Conservation (phyloP, 352 stramenopile species). For the Pythium phragmitis region DNA sequence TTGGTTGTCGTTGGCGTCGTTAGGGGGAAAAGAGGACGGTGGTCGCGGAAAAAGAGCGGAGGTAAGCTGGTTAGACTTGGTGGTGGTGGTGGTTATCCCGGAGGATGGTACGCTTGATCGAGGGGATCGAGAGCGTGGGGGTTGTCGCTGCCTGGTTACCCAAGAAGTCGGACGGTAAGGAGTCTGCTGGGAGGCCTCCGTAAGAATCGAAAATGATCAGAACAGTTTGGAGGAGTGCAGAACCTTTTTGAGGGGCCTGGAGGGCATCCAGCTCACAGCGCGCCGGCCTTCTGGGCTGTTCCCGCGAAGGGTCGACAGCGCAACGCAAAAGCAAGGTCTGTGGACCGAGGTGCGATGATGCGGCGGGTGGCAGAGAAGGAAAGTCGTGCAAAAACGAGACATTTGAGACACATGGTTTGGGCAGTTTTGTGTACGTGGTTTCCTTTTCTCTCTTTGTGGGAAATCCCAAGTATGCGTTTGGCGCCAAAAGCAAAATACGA, state of each 20-base stretch:
- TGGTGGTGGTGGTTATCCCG: constrained; percentile 22
- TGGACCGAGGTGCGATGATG: constrained; percentile 21
- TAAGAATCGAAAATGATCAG: constrained; percentile 31
- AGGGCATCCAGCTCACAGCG: neutral
- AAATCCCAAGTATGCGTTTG: neutral
- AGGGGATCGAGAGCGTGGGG: constrained; percentile 19
- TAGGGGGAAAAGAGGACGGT: constrained; percentile 4
- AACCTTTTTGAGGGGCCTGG: neutral
- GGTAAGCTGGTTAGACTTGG: constrained; percentile 16
- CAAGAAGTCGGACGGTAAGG: constrained; percentile 28
- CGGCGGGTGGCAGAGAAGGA: constrained; percentile 21
- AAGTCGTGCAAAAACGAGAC: constrained; percentile 8
- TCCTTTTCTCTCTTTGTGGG: neutral
- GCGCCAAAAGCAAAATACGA: neutral
- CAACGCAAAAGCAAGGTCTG: constrained; percentile 11
- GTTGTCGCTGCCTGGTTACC: constrained; percentile 19
- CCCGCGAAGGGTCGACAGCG: constrained; percentile 17
- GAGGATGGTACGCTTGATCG: constrained; percentile 27
- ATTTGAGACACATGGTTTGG: constrained; percentile 12
- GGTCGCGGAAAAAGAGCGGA: neutral
- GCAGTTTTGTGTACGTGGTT: neutral
- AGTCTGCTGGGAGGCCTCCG: constrained; percentile 30
- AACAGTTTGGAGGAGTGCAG: neutral
- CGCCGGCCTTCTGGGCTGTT: neutral
- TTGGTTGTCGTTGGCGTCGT: neutral